Conservation (phyloP, 257 asterid genomes). For the Solanum chilense region DNA sequence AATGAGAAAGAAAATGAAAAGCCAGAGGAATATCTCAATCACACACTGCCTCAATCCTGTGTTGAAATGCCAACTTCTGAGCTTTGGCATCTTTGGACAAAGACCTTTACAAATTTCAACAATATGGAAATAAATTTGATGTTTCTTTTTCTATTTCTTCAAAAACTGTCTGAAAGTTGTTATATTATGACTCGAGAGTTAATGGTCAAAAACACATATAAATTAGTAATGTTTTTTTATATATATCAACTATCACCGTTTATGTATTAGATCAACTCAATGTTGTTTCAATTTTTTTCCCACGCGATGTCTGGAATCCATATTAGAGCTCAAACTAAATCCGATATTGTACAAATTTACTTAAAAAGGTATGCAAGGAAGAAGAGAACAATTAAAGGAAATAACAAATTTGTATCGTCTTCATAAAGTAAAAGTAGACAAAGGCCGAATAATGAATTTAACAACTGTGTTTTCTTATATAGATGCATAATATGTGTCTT, state of each 20-base stretch:
- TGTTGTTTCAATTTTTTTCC: neutral
- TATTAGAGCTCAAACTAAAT: too few relatives aligned
- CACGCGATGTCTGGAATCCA: too few relatives aligned
- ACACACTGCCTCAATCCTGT: slow-evolving; percentile 96
- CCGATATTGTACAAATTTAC: too few relatives aligned
- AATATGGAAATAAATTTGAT: slow-evolving; percentile 2
- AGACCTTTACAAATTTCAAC: slow-evolving; percentile 84
- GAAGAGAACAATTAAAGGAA: too few relatives aligned
- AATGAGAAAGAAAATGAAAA: too few relatives aligned
- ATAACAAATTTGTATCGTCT: too few relatives aligned
- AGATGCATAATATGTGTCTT: too few relatives aligned
- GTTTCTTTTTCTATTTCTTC: neutral
- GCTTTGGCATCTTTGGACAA: slow-evolving; percentile 52
- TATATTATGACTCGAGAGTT: neutral
- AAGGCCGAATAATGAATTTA: too few relatives aligned
- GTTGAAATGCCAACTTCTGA: slow-evolving; percentile 17
- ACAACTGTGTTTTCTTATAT: too few relatives aligned
- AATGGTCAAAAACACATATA: neutral
- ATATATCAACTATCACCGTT: neutral
- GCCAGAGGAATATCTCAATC: neutral
- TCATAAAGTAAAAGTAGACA: too few relatives aligned
- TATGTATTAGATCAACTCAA: neutral
- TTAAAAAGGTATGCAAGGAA: too few relatives aligned
- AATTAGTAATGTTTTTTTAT: neutral
- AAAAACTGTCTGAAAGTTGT: neutral